These are phyloP conservation scores for Dittrichia graveolens DNA, from an alignment of 129 eudicot genomes.

Conservation along the genomic window DNA sequence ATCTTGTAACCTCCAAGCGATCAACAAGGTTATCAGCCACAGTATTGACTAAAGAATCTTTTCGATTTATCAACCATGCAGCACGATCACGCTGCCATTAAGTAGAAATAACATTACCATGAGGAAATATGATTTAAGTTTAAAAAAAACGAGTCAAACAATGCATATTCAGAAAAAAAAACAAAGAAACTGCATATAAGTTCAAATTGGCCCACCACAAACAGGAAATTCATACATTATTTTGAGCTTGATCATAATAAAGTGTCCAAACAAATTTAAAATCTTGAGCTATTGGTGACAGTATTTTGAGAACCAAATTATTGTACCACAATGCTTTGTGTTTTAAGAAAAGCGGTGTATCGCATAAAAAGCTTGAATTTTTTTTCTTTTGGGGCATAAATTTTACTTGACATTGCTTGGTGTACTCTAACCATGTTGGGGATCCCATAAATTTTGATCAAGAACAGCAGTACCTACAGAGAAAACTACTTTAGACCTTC, in stretches of 20 bases:
- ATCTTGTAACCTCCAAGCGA: slow-evolving; percentile 69
- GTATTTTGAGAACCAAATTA: background rate
- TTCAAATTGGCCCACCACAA: background rate
- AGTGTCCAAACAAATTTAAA: background rate
- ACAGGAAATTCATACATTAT: background rate
- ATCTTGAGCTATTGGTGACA: background rate
- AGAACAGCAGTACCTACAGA: background rate
- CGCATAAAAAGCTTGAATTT: background rate
- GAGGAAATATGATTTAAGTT: slow-evolving; percentile 13
- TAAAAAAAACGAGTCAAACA: slow-evolving; percentile 10
- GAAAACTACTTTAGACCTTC: background rate
- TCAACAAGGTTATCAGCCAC: slow-evolving; percentile 94
- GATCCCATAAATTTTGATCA: slow-evolving; percentile 9
- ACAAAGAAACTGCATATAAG: background rate
- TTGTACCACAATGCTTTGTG: background rate
- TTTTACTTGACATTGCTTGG: background rate
- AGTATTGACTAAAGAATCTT: slow-evolving; percentile 75
- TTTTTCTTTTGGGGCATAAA: background rate
- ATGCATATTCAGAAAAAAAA: slow-evolving; percentile 6
- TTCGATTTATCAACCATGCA: slow-evolving; percentile 78
- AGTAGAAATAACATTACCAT: slow-evolving; percentile 12
- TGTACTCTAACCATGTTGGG: background rate
- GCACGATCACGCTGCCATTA: slow-evolving; percentile 89
- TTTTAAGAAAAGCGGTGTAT: background rate
- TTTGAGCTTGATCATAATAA: background rate